phyloP scores from a whole-genome alignment of 176 grass and related monocot genomes.

The Pharus latifolius region DNA sequence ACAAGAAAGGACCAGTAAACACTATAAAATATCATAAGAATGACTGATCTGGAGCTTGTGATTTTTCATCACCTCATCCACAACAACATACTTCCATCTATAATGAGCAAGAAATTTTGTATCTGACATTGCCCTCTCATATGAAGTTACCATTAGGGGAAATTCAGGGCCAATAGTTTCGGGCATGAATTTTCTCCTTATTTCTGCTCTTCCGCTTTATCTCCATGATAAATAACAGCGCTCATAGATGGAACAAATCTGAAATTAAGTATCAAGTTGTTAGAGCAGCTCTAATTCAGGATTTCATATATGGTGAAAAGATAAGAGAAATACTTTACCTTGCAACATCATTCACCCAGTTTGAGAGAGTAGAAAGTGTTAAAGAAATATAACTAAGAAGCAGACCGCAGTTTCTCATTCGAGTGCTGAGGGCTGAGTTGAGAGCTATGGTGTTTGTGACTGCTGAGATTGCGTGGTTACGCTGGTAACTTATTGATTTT shows the following conservation, averaged over 20 bases:
- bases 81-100: slow-evolving; percentile 91
- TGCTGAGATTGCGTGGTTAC: no score
- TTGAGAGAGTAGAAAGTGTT: slow-evolving; percentile 98
- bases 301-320: neutral
- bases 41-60: neutral
- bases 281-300: slow-evolving; percentile 7
- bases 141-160: slow-evolving; percentile 83
- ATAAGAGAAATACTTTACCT: slow-evolving; percentile 38
- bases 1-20: slow-evolving; percentile 1
- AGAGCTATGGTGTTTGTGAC: no score
- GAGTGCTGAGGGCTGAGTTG: no score
- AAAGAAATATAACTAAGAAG: no score
- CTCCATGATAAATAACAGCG: slow-evolving; percentile 81
- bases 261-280: slow-evolving; percentile 19
- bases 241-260: slow-evolving; percentile 77
- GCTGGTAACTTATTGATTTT: no score
- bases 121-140: slow-evolving; percentile 67
- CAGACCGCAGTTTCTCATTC: no score
- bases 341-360: slow-evolving; percentile 79
- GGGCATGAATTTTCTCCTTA: slow-evolving; percentile 79
- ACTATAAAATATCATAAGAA: neutral
- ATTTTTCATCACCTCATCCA: slow-evolving; percentile 69
- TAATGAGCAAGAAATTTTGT: slow-evolving; percentile 60
- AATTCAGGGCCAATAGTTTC: slow-evolving; percentile 51
- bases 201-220: slow-evolving; percentile 50